Percentiles rank a stretch among this genome's conserved stretches.
These are phyloP conservation scores for Xylaria acuta DNA, from an alignment of 495 filamentous ascomycete species.

Conservation along the genomic window DNA sequence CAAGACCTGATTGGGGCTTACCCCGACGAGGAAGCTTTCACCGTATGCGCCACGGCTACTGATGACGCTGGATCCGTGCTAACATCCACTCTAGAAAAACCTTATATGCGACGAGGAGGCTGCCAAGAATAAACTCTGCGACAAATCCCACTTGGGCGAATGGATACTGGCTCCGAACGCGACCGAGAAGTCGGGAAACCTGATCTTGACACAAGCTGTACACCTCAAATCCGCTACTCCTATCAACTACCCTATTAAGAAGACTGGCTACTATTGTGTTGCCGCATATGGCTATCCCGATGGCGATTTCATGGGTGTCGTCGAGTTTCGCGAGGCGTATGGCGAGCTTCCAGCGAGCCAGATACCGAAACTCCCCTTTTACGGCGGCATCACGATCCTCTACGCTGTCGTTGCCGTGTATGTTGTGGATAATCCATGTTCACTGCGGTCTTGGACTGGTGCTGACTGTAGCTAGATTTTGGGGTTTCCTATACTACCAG, in stretches of 20 bases:
- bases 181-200: conserved; percentile 66
- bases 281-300: conserved; percentile 71
- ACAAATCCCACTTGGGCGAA: conserved; percentile 74
- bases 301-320: conserved; percentile 74
- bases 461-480: conserved; percentile 59
- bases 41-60: conserved; percentile 32
- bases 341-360: conserved; percentile 94
- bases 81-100: conserved; percentile 56
- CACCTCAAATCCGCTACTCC: conserved; percentile 77
- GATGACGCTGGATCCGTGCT: conserved; percentile 20
- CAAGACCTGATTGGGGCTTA: conserved; percentile 74
- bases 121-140: conserved; percentile 73
- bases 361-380: conserved; percentile 97
- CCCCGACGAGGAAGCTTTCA: conserved; percentile 35
- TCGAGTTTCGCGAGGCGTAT: conserved; percentile 94
- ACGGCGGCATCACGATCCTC: conserved; percentile 90
- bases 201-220: conserved; percentile 79
- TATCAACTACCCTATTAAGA: conserved; percentile 80
- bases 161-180: conserved; percentile 82
- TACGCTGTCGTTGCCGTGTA: conserved; percentile 85
- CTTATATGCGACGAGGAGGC: conserved; percentile 76
- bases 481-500: conserved; percentile 95
- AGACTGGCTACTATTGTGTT: conserved; percentile 97
- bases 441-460: not conserved
- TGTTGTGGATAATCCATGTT: conserved; percentile 35